Base-by-base conservation (phyloP, 768 basidiomycete genomes). In the Mrakia blollopis region DNA sequence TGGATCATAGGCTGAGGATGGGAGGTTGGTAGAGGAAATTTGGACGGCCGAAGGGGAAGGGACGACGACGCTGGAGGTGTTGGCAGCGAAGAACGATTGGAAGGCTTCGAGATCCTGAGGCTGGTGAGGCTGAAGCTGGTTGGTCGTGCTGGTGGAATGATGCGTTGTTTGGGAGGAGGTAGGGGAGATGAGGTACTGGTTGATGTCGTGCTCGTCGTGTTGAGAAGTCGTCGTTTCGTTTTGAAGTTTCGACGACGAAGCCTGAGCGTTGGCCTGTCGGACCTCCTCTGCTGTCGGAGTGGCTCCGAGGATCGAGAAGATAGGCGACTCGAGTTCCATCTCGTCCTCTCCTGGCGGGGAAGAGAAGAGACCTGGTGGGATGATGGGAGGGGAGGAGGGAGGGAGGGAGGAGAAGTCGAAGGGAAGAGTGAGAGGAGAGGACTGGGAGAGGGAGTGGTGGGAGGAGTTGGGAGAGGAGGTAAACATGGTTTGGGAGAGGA, bases 331-430 rank as follows among this genome's bases (percentile, higher is more conserved):
- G 54, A 72, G 72, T 30, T 61, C 60, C 72, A 72, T 54, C 21
- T 68, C 65, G 65, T 68, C 65, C 11, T 68, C 65, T 14, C 65
- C 65, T 21, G 65, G 72, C 1, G 76, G 76, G 28, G 71, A 72
- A 30, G 71, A 72, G 61, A 77, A 61, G 32, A 77, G 72, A 32
- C 69, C 76, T 23, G 76, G 70, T 2, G 76, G 61, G 28, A 77
- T 71, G 61, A 71, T 30, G 18, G 76, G 76, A 6, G 76, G 76
- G 28, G 76, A 77, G 13, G 76, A 77, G 10, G 76, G 76, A 47
- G 76, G 76, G 21, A 77, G 71, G 28, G 76, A 65, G 18, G 76
- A 77, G 44, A 76, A 76, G 54, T 76, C 75, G 68, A 76, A 76
- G 7, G 75, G 75, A n/a, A 65, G 62, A 3, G 63, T 30, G 37